A percentile compares a stretch with the other conserved stretches of the same genome.
These are phyloP conservation scores for Carex myosuroides DNA, from an alignment of 176 grass and related monocot genomes.

Conservation along the genomic window DNA sequence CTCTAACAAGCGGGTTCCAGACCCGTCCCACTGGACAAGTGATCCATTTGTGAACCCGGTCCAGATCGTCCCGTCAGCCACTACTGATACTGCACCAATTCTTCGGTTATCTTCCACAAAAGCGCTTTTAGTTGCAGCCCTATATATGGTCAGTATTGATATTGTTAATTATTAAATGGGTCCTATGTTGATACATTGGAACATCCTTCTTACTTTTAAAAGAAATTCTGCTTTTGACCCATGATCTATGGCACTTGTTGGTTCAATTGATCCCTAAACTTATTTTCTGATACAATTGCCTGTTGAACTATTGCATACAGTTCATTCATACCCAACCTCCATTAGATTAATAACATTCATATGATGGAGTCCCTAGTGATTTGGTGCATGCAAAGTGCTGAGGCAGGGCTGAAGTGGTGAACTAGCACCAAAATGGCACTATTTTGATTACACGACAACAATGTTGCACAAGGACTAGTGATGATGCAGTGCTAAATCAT, in stretches of 20 bases:
- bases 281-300: neutral
- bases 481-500: neutral
- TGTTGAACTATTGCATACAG: neutral
- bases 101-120: slow-evolving; percentile 84
- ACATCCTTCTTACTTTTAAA: neutral
- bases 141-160: neutral
- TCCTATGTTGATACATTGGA: neutral
- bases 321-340: neutral
- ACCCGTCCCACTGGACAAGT: slow-evolving; percentile 81
- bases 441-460: neutral
- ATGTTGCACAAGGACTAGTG: neutral
- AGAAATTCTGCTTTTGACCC: neutral
- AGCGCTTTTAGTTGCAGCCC: slow-evolving; percentile 78
- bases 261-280: neutral
- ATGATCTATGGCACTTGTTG: neutral
- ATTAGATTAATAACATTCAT: neutral
- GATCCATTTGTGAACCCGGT: slow-evolving; percentile 82
- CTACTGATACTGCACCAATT: slow-evolving; percentile 62
- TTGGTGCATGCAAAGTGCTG: neutral
- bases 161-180: neutral
- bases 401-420: neutral
- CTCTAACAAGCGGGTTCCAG: slow-evolving; percentile 62
- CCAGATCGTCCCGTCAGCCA: slow-evolving; percentile 73
- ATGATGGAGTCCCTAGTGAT: neutral
- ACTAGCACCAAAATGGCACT: neutral